phyloP scores from a whole-genome alignment of 2,329 filamentous ascomycete species.

The Fusarium circinatum region DNA sequence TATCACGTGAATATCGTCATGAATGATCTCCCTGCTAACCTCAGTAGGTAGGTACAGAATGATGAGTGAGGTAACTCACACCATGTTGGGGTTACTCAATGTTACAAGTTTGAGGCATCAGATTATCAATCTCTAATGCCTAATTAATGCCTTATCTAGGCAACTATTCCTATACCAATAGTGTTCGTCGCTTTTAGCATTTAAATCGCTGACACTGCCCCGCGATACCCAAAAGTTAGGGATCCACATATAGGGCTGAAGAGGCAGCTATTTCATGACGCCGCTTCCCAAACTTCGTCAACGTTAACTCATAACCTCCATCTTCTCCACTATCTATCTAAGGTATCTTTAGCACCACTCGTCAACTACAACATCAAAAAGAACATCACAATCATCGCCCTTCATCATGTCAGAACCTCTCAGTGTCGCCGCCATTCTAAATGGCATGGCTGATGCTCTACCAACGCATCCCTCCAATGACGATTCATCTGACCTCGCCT shows the following conservation, averaged over 20 bases:
- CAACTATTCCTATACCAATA: background rate
- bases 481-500: slow-evolving; percentile 71
- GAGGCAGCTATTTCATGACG: slow-evolving; percentile 43
- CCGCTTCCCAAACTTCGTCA: slow-evolving; percentile 11
- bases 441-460: slow-evolving; percentile 68
- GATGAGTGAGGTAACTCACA: background rate
- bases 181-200: background rate
- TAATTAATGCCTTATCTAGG: background rate
- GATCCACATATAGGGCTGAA: slow-evolving; percentile 46
- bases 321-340: slow-evolving; percentile 10
- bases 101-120: background rate
- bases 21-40: background rate
- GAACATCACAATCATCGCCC: background rate
- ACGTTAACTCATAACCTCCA: background rate
- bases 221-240: background rate
- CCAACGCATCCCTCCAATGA: slow-evolving; percentile 64
- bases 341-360: background rate
- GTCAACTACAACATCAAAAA: background rate
- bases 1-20: slow-evolving; percentile 37
- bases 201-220: slow-evolving; percentile 17
- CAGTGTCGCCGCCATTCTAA: slow-evolving; percentile 55
- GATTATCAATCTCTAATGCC: background rate
- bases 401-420: slow-evolving; percentile 43
- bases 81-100: background rate
- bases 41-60: too few relatives aligned